Conservation (phyloP, 257 asterid genomes). For the Penstemon barbatus region DNA sequence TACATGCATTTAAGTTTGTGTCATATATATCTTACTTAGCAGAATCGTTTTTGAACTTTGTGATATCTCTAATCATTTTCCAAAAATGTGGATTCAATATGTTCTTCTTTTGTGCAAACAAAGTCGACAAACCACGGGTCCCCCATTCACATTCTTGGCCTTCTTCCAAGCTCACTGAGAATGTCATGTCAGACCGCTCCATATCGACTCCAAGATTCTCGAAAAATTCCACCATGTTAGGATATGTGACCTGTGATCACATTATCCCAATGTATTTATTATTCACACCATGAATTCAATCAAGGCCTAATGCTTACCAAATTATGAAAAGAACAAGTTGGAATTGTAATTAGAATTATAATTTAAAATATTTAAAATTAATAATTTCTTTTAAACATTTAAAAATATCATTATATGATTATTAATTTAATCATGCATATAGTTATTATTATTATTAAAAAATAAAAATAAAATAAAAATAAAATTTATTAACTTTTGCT, state of each 20-base stretch:
- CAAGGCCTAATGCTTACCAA: not conserved
- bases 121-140: slow-evolving; percentile 66
- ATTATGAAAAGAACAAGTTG: too few relatives aligned
- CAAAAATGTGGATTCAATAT: slow-evolving; percentile 67
- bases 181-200: slow-evolving; percentile 96
- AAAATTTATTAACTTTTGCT: too few relatives aligned
- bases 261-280: not conserved
- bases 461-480: too few relatives aligned
- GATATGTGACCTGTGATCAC: slow-evolving; percentile 89
- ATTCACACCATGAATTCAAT: not conserved
- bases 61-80: slow-evolving; percentile 82
- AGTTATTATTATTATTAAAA: too few relatives aligned
- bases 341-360: too few relatives aligned
- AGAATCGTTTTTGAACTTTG: slow-evolving; percentile 77
- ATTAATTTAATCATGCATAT: too few relatives aligned
- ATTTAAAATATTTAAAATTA: too few relatives aligned
- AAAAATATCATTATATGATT: too few relatives aligned
- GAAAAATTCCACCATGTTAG: slow-evolving; percentile 96
- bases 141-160: slow-evolving; percentile 95
- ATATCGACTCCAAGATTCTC: slow-evolving; percentile 90
- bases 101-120: slow-evolving; percentile 90
- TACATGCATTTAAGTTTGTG: too few relatives aligned
- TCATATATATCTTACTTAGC: slow-evolving; percentile 33
- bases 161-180: slow-evolving; percentile 83
- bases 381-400: too few relatives aligned